Percentiles rank a stretch among this genome's conserved stretches.
These are phyloP conservation scores for Coemansia sp. DNA, from an alignment of 192 early-diverging fungal species.

Conservation along the genomic window DNA sequence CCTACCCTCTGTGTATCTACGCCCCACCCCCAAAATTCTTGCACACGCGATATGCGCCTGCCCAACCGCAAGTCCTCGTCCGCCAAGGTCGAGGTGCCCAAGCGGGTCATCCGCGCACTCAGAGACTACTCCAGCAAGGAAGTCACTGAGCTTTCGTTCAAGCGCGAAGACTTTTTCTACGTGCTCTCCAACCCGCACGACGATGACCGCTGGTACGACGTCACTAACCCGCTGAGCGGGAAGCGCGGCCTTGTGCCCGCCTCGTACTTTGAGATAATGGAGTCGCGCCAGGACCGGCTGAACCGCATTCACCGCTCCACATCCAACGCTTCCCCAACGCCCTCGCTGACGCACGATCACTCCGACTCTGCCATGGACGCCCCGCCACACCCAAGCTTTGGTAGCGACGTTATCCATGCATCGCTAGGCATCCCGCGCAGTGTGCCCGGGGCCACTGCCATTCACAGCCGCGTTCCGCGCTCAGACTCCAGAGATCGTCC, in stretches of 20 bases:
- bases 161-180: constrained; percentile 75
- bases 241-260: constrained; percentile 70
- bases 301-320: constrained; percentile 48
- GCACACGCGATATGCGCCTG: constrained; percentile 18
- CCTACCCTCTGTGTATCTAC: neutral
- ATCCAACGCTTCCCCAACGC: constrained; percentile 35
- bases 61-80: constrained; percentile 39
- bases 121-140: constrained; percentile 65
- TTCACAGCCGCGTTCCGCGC: neutral
- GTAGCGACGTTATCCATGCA: constrained; percentile 4
- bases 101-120: constrained; percentile 71
- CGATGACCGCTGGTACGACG: constrained; percentile 75
- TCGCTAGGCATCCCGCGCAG: constrained; percentile 35
- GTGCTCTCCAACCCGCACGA: constrained; percentile 65
- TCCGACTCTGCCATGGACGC: neutral
- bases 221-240: constrained; percentile 69
- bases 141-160: constrained; percentile 65
- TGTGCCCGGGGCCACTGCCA: constrained; percentile 11
- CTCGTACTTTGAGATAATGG: constrained; percentile 68
- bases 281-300: constrained; percentile 50
- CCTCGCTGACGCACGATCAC: neutral
- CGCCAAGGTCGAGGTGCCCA: constrained; percentile 55
- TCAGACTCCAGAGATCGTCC: constrained; percentile 17
- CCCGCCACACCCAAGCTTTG: neutral
- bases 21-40: neutral